Percentiles rank a stretch among this genome's conserved stretches.
phyloP scores from a whole-genome alignment of 768 basidiomycete genomes.

The Strobilomyces dryophilus region DNA sequence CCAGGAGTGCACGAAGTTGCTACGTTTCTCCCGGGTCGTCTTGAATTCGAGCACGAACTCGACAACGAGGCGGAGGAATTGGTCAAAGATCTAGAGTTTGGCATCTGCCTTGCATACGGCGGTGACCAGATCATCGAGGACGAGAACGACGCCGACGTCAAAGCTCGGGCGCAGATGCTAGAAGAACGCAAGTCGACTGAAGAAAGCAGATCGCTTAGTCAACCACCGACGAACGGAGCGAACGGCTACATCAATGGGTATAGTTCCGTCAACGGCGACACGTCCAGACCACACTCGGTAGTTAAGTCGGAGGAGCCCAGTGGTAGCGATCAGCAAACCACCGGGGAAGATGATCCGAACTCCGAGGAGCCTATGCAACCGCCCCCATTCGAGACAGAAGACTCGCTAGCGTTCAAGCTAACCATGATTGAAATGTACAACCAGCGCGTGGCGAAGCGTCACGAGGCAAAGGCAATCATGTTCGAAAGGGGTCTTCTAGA shows the following conservation, averaged over 20 bases:
- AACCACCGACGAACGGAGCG: slow-evolving; percentile 19
- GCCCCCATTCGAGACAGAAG: slow-evolving; percentile 76
- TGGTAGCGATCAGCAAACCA: slow-evolving; percentile 29
- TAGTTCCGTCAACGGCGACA: slow-evolving; percentile 35
- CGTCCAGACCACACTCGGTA: slow-evolving; percentile 22
- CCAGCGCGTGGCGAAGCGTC: slow-evolving; percentile 80
- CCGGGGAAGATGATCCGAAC: slow-evolving; percentile 54
- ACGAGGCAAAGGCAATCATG: slow-evolving; percentile 83
- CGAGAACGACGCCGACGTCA: slow-evolving; percentile 71
- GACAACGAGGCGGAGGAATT: slow-evolving; percentile 96
- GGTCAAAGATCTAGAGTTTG: slow-evolving; percentile 95
- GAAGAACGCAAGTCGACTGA: slow-evolving; percentile 35
- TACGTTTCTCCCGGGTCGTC: slow-evolving; percentile 91
- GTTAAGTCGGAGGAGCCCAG: slow-evolving; percentile 45
- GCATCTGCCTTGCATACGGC: slow-evolving; percentile 78
- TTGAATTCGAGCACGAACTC: slow-evolving; percentile 96
- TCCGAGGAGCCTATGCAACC: slow-evolving; percentile 65
- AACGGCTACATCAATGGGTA: slow-evolving; percentile 33
- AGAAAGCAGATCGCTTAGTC: slow-evolving; percentile 19
- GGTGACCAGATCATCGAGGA: slow-evolving; percentile 81
- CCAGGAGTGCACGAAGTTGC: slow-evolving; percentile 91
- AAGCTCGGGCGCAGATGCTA: slow-evolving; percentile 40
- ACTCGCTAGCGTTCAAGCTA: slow-evolving; percentile 85
- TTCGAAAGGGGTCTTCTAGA: slow-evolving; percentile 90
- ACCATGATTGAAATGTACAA: slow-evolving; percentile 88